phyloP scores from a whole-genome alignment of 306 rosid species.

The Phaseolus lunatus region DNA sequence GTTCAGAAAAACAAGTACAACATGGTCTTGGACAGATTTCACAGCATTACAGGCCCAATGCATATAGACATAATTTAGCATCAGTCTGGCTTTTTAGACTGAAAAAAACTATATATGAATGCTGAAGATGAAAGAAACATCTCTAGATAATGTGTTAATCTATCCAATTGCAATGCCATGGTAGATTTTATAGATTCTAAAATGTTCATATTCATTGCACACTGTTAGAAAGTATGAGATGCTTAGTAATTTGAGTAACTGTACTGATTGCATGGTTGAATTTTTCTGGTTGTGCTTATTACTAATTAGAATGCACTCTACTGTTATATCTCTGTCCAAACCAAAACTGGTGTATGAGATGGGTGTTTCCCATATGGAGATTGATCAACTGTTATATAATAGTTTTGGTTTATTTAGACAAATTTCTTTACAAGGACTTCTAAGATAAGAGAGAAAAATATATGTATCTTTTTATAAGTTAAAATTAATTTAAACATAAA shows the following conservation, averaged over 20 bases:
- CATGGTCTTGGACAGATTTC: background rate
- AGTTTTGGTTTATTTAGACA: too few species aligned
- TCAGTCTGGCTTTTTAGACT: background rate
- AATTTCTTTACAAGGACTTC: too few species aligned
- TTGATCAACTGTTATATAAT: too few species aligned
- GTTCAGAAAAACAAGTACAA: background rate
- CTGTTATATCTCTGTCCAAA: background rate
- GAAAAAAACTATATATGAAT: background rate
- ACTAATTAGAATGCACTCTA: background rate
- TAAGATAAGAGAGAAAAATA: too few species aligned
- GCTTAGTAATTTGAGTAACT: background rate
- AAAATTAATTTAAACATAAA: too few species aligned
- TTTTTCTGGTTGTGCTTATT: too few species aligned
- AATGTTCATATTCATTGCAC: background rate
- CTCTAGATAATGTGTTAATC: background rate
- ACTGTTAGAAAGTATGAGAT: background rate
- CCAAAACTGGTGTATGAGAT: background rate
- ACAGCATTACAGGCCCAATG: background rate
- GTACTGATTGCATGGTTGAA: background rate
- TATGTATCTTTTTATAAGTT: too few species aligned
- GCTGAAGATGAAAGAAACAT: background rate
- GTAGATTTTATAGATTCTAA: background rate
- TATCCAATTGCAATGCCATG: background rate
- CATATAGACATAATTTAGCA: background rate
- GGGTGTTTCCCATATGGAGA: background rate